Evolutionary conservation across 176 grass and related monocot genomes (phyloP).

Genomic region (Phyllostachys edulis): DNA sequence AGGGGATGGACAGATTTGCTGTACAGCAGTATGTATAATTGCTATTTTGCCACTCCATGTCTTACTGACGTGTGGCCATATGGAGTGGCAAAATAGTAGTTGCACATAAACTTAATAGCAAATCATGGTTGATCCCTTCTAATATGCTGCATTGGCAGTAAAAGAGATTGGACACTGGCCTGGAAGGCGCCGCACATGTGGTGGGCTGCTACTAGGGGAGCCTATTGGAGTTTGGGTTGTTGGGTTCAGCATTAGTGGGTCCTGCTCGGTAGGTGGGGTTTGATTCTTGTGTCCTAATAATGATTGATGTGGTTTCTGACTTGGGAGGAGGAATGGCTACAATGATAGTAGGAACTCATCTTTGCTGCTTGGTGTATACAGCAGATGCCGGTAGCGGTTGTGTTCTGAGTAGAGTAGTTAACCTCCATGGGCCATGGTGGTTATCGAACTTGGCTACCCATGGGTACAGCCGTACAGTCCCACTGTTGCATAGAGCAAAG

Average conservation of each 20-base stretch:
- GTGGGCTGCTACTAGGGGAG: background rate
- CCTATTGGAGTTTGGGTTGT: constrained; percentile 36
- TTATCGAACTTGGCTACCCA: constrained; percentile 12
- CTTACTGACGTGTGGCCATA: too few relatives aligned
- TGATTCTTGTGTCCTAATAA: constrained; percentile 41
- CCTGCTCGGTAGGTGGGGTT: constrained; percentile 28
- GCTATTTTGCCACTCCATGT: too few relatives aligned
- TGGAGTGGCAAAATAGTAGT: too few relatives aligned
- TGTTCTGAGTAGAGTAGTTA: background rate
- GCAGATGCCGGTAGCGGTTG: background rate
- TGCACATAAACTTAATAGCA: too few relatives aligned
- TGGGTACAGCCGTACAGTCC: constrained; percentile 15
- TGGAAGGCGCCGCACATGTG: constrained; percentile 8
- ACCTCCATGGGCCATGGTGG: background rate
- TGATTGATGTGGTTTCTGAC: constrained; percentile 34
- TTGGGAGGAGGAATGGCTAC: constrained; percentile 5
- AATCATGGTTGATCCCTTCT: too few relatives aligned
- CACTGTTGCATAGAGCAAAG: constrained; percentile 21
- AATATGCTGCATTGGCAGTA: background rate
- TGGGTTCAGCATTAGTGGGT: constrained; percentile 32
- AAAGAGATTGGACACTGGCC: background rate
- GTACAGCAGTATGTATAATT: too few relatives aligned
- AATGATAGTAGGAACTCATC: constrained; percentile 20
- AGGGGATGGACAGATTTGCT: too few relatives aligned
- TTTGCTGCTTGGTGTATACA: background rate